phyloP scores from a whole-genome alignment of 2,329 filamentous ascomycete genomes.

The Colletotrichum tropicicola region DNA sequence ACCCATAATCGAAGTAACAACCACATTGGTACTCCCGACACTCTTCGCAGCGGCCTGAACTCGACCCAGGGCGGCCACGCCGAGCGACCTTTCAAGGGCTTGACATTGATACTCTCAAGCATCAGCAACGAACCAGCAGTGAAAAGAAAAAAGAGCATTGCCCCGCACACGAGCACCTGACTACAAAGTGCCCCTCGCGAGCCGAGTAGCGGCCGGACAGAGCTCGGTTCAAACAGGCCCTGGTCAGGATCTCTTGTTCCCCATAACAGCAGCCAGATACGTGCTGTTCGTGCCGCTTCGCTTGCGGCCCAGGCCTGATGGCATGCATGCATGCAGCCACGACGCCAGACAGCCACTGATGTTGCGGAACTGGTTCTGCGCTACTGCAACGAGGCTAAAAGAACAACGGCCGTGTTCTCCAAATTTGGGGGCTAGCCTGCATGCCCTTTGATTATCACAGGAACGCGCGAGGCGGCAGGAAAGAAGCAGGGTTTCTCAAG shows the following conservation, averaged over 20 bases:
- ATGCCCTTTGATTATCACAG: background rate
- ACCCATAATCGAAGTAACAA: background rate
- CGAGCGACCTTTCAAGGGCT: background rate
- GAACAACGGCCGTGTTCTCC: constrained; percentile 26
- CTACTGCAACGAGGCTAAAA: constrained; percentile 27
- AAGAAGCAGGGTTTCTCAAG: background rate
- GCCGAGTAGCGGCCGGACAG: constrained; percentile 6
- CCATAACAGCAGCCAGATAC: constrained; percentile 10
- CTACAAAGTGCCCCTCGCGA: background rate
- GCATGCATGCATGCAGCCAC: constrained; percentile 19
- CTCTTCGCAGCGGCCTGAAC: background rate
- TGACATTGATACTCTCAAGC: background rate
- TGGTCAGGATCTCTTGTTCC: background rate
- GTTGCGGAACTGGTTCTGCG: background rate
- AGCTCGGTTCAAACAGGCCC: background rate
- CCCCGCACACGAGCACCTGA: constrained; percentile 26
- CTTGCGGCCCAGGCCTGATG: constrained; percentile 12
- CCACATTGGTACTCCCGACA: background rate
- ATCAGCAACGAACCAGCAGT: background rate
- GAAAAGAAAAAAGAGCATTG: background rate
- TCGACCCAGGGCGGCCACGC: background rate
- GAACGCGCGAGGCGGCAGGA: constrained; percentile 10
- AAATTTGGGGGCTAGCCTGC: constrained; percentile 22
- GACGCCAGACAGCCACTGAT: constrained; percentile 15
- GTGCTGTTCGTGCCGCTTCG: constrained; percentile 16